phyloP scores from a whole-genome alignment of 345 rosid species.

The Sisymbrium irio region DNA sequence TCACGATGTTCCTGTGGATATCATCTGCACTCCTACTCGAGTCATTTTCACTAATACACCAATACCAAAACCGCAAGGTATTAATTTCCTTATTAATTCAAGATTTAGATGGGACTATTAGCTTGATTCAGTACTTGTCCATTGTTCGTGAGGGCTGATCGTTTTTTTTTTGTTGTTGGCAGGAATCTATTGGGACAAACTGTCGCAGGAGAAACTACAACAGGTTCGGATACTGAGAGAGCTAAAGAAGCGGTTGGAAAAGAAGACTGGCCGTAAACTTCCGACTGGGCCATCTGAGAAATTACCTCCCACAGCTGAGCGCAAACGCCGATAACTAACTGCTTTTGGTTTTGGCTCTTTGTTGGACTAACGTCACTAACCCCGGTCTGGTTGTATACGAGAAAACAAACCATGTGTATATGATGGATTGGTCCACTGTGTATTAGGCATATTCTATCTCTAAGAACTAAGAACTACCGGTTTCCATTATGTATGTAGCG shows the following conservation, averaged over 20 bases:
- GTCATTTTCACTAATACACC: conserved; percentile 64
- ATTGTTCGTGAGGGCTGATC: not conserved
- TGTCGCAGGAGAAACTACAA: conserved; percentile 77
- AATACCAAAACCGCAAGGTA: conserved; percentile 87
- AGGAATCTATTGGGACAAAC: conserved; percentile 86
- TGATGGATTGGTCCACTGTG: too few relatives aligned
- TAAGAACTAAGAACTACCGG: too few relatives aligned
- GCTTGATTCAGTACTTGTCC: not conserved
- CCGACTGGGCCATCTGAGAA: conserved; percentile 71
- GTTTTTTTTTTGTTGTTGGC: not conserved
- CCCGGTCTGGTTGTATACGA: too few relatives aligned
- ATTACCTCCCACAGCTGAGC: conserved; percentile 65
- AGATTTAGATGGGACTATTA: not conserved
- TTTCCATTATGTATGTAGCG: too few relatives aligned
- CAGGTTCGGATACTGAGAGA: conserved; percentile 78
- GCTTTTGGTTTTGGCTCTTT: not conserved
- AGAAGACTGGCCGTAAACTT: conserved; percentile 64
- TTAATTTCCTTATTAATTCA: too few relatives aligned
- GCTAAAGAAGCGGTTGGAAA: conserved; percentile 59
- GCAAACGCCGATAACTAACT: conserved; percentile 30
- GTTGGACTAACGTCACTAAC: not conserved
- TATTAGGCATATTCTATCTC: too few relatives aligned
- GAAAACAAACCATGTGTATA: too few relatives aligned
- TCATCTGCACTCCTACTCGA: conserved; percentile 80
- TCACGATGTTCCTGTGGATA: conserved; percentile 92